Percentiles rank a stretch among this genome's conserved stretches.
Conservation (phyloP, 192 early-diverging fungal species). For the Coemansia sp. region DNA sequence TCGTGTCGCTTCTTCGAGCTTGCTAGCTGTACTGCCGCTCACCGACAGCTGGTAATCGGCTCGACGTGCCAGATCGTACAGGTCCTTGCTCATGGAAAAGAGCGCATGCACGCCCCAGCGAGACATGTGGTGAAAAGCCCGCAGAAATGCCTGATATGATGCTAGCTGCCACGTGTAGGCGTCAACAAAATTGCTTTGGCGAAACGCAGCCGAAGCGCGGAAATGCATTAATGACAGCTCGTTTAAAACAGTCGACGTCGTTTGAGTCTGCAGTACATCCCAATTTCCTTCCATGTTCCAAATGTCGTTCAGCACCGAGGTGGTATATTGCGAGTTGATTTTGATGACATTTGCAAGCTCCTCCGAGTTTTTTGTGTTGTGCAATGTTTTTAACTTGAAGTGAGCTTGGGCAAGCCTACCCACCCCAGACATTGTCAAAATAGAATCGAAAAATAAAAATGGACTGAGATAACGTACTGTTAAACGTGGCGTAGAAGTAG, state of each 20-base stretch:
- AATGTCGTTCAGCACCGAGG: slow-evolving; percentile 21
- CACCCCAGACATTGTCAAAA: slow-evolving; percentile 11
- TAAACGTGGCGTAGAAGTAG: neutral
- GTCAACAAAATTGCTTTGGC: slow-evolving; percentile 10
- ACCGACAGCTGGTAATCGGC: slow-evolving; percentile 24
- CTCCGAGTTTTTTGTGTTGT: slow-evolving; percentile 10
- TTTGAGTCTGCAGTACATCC: slow-evolving; percentile 4
- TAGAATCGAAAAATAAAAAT: neutral
- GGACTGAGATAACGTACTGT: neutral
- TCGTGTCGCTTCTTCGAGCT: slow-evolving; percentile 79
- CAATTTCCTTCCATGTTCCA: slow-evolving; percentile 18
- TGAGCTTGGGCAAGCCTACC: slow-evolving; percentile 14
- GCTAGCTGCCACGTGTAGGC: slow-evolving; percentile 26
- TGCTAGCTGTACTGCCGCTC: neutral
- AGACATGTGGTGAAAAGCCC: slow-evolving; percentile 25
- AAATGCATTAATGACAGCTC: slow-evolving; percentile 28
- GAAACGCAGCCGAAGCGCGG: slow-evolving; percentile 15
- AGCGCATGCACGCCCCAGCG: slow-evolving; percentile 33
- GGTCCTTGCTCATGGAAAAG: slow-evolving; percentile 25
- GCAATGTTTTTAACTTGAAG: slow-evolving; percentile 24
- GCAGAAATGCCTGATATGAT: slow-evolving; percentile 36
- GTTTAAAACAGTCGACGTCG: slow-evolving; percentile 3
- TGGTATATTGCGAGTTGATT: slow-evolving; percentile 19
- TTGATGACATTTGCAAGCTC: slow-evolving; percentile 23
- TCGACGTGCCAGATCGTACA: slow-evolving; percentile 13